Conservation (phyloP, 139 green algal genomes). For the Pleodorina starrii region DNA sequence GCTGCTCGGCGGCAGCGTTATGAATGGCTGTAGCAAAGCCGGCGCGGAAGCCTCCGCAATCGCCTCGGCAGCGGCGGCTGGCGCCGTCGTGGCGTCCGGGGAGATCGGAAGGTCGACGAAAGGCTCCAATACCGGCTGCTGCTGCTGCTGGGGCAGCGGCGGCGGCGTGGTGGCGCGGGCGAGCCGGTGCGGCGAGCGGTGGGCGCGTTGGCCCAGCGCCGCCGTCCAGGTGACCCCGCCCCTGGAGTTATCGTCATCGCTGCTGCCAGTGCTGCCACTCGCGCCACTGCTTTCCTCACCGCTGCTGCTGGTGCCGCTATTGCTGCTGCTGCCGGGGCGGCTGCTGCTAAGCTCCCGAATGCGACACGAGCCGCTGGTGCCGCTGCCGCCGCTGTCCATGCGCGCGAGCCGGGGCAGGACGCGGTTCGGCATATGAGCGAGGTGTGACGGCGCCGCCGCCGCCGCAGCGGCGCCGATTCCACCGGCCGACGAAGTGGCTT, state of each 20-base stretch:
- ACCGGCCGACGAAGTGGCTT: too few species aligned
- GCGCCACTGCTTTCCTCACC: neutral
- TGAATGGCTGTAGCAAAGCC: neutral
- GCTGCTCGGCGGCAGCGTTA: constrained; percentile 19
- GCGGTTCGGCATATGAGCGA: neutral
- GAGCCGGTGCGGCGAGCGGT: neutral
- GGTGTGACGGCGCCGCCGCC: neutral
- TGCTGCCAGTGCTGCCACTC: neutral
- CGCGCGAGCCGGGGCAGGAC: neutral
- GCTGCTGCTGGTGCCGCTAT: neutral
- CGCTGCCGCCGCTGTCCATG: neutral
- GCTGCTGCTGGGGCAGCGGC: too few species aligned
- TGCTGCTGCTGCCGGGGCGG: neutral
- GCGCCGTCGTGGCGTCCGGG: neutral
- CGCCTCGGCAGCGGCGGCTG: neutral
- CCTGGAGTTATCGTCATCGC: neutral
- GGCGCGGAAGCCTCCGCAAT: neutral
- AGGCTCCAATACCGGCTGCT: neutral
- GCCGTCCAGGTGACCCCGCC: neutral
- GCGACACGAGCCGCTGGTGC: neutral
- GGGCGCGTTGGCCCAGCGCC: neutral
- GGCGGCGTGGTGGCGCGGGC: neutral
- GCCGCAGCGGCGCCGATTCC: neutral
- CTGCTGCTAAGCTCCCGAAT: constrained; percentile 11
- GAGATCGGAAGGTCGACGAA: neutral